These are phyloP conservation scores for Penicillium vulpinum DNA, from an alignment of 2,329 filamentous ascomycete genomes.

Conservation along the genomic window DNA sequence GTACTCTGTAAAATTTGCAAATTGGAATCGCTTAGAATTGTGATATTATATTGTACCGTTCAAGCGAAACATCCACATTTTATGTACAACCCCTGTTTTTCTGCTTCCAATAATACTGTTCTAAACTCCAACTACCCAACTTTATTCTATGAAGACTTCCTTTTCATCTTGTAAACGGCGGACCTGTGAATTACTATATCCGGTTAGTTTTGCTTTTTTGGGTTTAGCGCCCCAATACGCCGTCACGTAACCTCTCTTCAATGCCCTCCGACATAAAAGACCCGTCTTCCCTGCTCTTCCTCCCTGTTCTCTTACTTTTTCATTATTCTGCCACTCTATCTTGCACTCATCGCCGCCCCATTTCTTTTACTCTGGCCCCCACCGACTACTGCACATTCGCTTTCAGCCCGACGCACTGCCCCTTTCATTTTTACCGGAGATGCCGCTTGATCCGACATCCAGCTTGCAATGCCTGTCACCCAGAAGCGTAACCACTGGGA, in stretches of 20 bases:
- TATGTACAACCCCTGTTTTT: no score
- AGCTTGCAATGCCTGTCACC: background rate
- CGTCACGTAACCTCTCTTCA: background rate
- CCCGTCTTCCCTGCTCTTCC: background rate
- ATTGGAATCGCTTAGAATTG: background rate
- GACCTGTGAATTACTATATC: background rate
- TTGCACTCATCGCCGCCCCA: background rate
- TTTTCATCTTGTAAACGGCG: background rate
- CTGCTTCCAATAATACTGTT: background rate
- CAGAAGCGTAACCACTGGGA: background rate
- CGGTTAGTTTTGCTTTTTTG: background rate
- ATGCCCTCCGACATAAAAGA: background rate
- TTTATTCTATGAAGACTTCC: background rate
- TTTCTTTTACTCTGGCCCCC: background rate
- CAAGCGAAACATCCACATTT: background rate
- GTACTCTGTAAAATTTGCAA: background rate
- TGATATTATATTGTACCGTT: background rate
- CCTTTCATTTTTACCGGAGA: constrained; percentile 2
- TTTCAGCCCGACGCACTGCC: constrained; percentile 12
- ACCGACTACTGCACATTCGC: background rate
- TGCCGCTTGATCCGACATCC: background rate
- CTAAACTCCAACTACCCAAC: background rate
- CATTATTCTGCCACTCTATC: no score
- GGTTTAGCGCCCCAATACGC: background rate
- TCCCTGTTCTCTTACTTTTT: no score